These are phyloP conservation scores for Coniosporium tulheliwenetii DNA, from an alignment of 2,329 filamentous ascomycete species.

Conservation along the genomic window DNA sequence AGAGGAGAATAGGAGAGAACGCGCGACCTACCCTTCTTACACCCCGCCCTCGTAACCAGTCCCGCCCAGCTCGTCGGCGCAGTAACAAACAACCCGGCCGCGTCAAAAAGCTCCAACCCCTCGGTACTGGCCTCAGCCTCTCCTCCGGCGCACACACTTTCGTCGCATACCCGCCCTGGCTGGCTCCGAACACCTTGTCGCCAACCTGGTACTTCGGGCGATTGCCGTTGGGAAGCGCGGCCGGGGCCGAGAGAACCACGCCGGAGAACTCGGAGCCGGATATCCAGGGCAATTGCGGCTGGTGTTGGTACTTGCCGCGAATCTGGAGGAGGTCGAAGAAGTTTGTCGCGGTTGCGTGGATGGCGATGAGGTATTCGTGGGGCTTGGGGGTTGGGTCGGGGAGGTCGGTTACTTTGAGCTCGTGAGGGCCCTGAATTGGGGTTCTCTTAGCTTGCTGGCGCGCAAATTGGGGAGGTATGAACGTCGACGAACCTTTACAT, in stretches of 20 bases:
- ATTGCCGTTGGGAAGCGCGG: conserved; percentile 16
- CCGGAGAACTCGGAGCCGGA: conserved; percentile 81
- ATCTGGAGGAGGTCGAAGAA: conserved; percentile 97
- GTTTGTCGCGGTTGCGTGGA: conserved; percentile 79
- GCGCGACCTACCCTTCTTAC: conserved; percentile 38
- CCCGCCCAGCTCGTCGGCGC: conserved; percentile 81
- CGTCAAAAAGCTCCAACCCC: conserved; percentile 70
- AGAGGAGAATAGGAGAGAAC: neutral
- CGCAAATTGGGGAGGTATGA: neutral
- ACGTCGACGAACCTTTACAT: conserved; percentile 46
- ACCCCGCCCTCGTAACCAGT: conserved; percentile 59
- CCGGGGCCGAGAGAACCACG: conserved; percentile 52
- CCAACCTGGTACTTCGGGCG: conserved; percentile 55
- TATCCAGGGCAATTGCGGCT: conserved; percentile 78
- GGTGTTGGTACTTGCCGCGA: conserved; percentile 87
- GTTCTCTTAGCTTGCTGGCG: conserved; percentile 2
- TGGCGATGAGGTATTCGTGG: conserved; percentile 71
- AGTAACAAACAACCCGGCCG: conserved; percentile 81
- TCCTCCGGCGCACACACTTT: conserved; percentile 53
- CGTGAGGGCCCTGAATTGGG: conserved; percentile 48
- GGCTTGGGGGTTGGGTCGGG: conserved; percentile 57
- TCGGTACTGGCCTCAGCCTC: conserved; percentile 56
- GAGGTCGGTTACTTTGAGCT: conserved; percentile 60
- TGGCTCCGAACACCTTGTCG: conserved; percentile 71
- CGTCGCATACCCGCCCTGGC: conserved; percentile 75